phyloP scores from a whole-genome alignment of 176 grass and related monocot species.

The Pontederia crassipes region DNA sequence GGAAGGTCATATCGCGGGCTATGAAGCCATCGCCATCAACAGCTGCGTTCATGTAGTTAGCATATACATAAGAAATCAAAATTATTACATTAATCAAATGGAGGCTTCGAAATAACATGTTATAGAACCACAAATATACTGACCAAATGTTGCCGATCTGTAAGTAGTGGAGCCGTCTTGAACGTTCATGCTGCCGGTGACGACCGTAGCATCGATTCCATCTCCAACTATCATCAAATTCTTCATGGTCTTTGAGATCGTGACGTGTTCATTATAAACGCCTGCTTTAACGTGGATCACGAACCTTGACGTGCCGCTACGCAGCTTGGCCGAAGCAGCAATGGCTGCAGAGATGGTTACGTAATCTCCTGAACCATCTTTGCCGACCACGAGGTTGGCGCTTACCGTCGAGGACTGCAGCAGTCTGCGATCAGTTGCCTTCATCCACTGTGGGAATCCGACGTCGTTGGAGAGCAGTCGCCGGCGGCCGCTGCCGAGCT shows the following conservation, averaged over 20 bases:
- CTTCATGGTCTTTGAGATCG: conserved; percentile 4
- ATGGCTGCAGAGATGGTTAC: conserved; percentile 1
- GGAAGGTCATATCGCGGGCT: conserved; percentile 8
- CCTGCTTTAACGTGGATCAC: conserved; percentile 11
- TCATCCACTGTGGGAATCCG: conserved; percentile 7
- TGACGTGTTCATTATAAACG: not conserved
- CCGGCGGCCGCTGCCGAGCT: not conserved
- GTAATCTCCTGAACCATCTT: conserved; percentile 12
- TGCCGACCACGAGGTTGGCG: conserved; percentile 12
- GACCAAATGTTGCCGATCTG: conserved; percentile 11
- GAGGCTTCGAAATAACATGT: no score
- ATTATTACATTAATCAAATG: no score
- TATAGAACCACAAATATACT: not conserved
- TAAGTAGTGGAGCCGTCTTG: conserved; percentile 6
- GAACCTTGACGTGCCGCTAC: not conserved
- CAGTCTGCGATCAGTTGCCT: conserved; percentile 5
- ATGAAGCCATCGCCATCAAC: not conserved
- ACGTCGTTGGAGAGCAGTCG: conserved; percentile 7
- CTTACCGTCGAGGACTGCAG: not conserved
- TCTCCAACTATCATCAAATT: conserved; percentile 13
- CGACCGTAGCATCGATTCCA: conserved; percentile 8
- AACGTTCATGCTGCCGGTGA: conserved; percentile 11
- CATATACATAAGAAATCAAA: no score
- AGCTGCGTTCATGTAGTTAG: not conserved
- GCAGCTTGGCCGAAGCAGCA: not conserved